Conservation (phyloP, 768 basidiomycete genomes). For the Holtermanniella nyarrowii region DNA sequence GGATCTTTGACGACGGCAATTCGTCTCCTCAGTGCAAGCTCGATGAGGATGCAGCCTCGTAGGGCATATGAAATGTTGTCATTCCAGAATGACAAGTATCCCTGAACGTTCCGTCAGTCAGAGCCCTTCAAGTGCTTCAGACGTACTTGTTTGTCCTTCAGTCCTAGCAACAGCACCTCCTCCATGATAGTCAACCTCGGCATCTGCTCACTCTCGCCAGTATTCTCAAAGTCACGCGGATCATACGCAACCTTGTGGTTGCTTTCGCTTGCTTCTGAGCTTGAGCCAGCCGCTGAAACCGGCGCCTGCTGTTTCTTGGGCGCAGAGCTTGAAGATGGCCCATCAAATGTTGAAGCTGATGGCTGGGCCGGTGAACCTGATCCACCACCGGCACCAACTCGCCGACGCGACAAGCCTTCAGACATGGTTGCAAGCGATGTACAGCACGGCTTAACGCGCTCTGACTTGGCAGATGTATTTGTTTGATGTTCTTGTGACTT, state of each 20-base stretch:
- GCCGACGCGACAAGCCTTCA: conserved; percentile 38
- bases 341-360: conserved; percentile 10
- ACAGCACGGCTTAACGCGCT: neutral
- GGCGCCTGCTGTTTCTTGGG: conserved; percentile 10
- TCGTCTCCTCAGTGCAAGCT: conserved; percentile 85
- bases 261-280: conserved; percentile 59
- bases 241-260: conserved; percentile 85
- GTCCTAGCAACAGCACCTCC: conserved; percentile 81
- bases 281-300: conserved; percentile 46
- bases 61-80: conserved; percentile 99
- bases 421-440: conserved; percentile 15
- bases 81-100: conserved; percentile 98
- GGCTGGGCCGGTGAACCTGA: conserved; percentile 21
- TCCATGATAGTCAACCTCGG: conserved; percentile 92
- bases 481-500: too few relatives aligned
- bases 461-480: too few relatives aligned
- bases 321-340: conserved; percentile 11
- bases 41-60: conserved; percentile 94
- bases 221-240: conserved; percentile 64
- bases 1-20: conserved; percentile 86
- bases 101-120: conserved; percentile 44
- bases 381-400: conserved; percentile 30
- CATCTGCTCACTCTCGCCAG: conserved; percentile 51
- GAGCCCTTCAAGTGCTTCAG: neutral
- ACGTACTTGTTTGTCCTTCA: conserved; percentile 89